phyloP scores from a whole-genome alignment of 2,329 filamentous ascomycete species.

The Falciphora oryzae region DNA sequence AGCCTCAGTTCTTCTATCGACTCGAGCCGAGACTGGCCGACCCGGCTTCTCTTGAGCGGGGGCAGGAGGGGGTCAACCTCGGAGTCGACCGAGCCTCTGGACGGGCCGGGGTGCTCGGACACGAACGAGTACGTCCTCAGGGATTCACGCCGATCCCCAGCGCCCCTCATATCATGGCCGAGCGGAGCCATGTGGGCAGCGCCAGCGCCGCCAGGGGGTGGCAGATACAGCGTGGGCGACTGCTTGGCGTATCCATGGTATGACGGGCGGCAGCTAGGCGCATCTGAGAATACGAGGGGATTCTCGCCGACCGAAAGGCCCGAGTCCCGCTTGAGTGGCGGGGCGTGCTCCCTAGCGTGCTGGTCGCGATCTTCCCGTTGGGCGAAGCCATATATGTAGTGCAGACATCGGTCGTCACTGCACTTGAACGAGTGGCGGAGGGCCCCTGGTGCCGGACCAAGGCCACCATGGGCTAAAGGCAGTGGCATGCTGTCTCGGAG shows the following conservation, averaged over 20 bases:
- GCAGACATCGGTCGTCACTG: conserved; percentile 47
- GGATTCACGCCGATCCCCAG: conserved; percentile 35
- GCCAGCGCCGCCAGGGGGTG: conserved; percentile 23
- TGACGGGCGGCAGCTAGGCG: conserved; percentile 21
- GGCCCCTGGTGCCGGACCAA: neutral
- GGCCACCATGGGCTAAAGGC: conserved; percentile 26
- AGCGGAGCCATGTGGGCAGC: conserved; percentile 30
- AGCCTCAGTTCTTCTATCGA: conserved; percentile 52
- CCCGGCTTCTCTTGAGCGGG: conserved; percentile 47
- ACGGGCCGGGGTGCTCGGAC: conserved; percentile 30
- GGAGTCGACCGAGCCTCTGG: conserved; percentile 37
- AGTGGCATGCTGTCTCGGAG: conserved; percentile 27
- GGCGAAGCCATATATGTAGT: conserved; percentile 54
- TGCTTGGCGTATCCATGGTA: conserved; percentile 29
- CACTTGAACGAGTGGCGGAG: conserved; percentile 45
- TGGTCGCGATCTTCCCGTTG: conserved; percentile 45
- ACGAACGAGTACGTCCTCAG: conserved; percentile 34
- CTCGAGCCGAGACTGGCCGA: conserved; percentile 46
- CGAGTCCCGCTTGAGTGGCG: conserved; percentile 37
- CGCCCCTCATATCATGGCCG: conserved; percentile 22
- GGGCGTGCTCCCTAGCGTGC: conserved; percentile 42
- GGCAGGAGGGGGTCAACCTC: conserved; percentile 48
- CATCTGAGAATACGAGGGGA: conserved; percentile 30
- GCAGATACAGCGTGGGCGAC: conserved; percentile 35
- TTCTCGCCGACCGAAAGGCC: conserved; percentile 35